These are phyloP conservation scores for Cercospora zeae-maydis DNA, from an alignment of 2,329 filamentous ascomycete species.

Conservation along the genomic window DNA sequence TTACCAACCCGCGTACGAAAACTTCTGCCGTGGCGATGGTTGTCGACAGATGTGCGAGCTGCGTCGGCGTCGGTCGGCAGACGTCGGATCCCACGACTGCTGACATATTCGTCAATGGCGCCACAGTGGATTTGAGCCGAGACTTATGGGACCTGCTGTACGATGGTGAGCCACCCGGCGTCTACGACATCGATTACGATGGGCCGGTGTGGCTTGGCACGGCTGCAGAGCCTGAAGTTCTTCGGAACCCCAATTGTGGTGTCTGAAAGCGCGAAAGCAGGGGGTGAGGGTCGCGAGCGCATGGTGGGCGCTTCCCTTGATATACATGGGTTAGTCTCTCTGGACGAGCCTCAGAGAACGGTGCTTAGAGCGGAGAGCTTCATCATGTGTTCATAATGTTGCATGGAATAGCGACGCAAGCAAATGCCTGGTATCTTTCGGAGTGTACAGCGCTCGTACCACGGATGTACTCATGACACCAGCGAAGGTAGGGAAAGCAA, in stretches of 20 bases:
- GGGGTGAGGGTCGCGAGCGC: neutral
- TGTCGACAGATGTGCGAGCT: neutral
- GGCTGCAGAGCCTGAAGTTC: neutral
- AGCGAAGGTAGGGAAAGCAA: neutral
- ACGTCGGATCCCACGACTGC: neutral
- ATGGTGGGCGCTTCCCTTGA: neutral
- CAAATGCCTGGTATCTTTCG: neutral
- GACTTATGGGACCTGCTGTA: neutral
- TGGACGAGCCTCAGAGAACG: neutral
- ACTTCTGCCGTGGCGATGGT: neutral
- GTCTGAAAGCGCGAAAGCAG: neutral
- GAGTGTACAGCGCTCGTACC: neutral
- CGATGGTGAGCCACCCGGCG: neutral
- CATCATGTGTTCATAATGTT: neutral
- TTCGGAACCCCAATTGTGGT: neutral
- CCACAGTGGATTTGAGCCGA: neutral
- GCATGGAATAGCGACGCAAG: neutral
- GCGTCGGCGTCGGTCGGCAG: neutral
- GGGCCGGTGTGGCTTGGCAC: neutral
- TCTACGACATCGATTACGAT: neutral
- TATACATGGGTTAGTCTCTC: neutral
- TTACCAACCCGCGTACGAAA: neutral
- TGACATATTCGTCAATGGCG: neutral
- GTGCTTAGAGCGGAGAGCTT: neutral
- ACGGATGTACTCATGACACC: neutral